A percentile compares a stretch with the other conserved stretches of the same genome.
These are phyloP conservation scores for Porodaedalea pini DNA, from an alignment of 1,284 basidiomycete species.

Conservation along the genomic window DNA sequence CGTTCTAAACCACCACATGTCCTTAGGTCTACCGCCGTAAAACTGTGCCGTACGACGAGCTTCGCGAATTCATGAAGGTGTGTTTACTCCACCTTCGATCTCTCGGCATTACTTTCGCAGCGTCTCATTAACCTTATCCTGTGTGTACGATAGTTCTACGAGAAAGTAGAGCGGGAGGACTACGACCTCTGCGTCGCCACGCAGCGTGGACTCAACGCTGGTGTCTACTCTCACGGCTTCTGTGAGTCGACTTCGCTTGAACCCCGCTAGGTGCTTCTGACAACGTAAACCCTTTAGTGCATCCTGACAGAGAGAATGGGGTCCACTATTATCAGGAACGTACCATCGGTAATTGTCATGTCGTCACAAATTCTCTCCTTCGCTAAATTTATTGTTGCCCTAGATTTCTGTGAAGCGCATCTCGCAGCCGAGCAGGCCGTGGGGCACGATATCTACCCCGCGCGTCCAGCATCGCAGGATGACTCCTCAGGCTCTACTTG, in stretches of 20 bases:
- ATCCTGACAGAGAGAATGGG: slow-evolving; percentile 27
- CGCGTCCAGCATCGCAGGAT: slow-evolving; percentile 20
- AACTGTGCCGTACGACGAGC: slow-evolving; percentile 22
- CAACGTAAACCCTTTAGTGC: slow-evolving; percentile 15
- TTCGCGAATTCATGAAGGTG: slow-evolving; percentile 26
- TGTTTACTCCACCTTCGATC: background rate
- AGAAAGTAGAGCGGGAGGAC: slow-evolving; percentile 28
- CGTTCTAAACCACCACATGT: background rate
- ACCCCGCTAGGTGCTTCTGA: no score
- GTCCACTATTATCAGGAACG: slow-evolving; percentile 27
- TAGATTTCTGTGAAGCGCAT: slow-evolving; percentile 21
- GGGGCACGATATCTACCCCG: slow-evolving; percentile 26
- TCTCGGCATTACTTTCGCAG: background rate
- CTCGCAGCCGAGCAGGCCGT: slow-evolving; percentile 23
- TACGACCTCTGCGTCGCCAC: slow-evolving; percentile 25
- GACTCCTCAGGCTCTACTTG: slow-evolving; percentile 6
- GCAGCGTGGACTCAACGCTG: slow-evolving; percentile 27
- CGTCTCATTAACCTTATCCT: background rate
- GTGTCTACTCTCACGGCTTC: slow-evolving; percentile 26
- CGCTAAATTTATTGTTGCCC: background rate
- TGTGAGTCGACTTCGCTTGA: slow-evolving; percentile 13
- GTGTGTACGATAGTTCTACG: slow-evolving; percentile 14
- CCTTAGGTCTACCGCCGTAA: slow-evolving; percentile 24
- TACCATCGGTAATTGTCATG: slow-evolving; percentile 15
- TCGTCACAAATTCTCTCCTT: background rate